Conservation (phyloP, 2,329 filamentous ascomycete genomes). For the Neopestalotiopsis sp. region DNA sequence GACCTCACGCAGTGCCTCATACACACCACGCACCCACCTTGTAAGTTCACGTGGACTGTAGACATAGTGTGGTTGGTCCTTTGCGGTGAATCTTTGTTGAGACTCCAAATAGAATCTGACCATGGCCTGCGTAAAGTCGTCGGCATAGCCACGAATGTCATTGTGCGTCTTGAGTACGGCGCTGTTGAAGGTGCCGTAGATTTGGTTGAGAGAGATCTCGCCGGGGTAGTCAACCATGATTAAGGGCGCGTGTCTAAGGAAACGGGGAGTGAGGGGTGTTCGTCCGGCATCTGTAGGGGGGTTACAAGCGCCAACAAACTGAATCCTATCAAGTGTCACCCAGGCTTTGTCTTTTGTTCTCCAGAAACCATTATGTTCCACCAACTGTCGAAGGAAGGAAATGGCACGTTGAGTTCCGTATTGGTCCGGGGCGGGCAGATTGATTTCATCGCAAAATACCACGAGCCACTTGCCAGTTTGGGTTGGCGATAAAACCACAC, state of each 20-base stretch:
- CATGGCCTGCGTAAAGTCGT: constrained; percentile 95
- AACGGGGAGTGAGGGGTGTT: constrained; percentile 90
- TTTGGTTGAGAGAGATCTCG: constrained; percentile 91
- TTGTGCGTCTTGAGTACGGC: constrained; percentile 97
- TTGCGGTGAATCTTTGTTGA: constrained; percentile 90
- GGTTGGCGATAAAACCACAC: constrained; percentile 91
- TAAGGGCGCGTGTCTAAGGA: constrained; percentile 95
- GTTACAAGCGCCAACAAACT: constrained; percentile 99
- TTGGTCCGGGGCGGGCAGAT: constrained; percentile 94
- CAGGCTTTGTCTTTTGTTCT: constrained; percentile 95
- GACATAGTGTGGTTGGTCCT: constrained; percentile 98
- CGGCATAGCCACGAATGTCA: constrained; percentile 91
- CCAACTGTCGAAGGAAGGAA: constrained; percentile 94
- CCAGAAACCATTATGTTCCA: constrained; percentile 99
- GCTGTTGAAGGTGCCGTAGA: constrained; percentile 97
- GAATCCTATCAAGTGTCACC: constrained; percentile 96
- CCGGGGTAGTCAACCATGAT: constrained; percentile 99
- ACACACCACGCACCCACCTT: constrained; percentile 95
- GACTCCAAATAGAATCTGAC: constrained; percentile 95
- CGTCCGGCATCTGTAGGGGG: constrained; percentile 96
- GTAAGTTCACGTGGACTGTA: constrained; percentile 99
- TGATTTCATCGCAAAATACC: constrained; percentile 99
- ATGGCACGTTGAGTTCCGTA: constrained; percentile 98
- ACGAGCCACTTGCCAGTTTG: constrained; percentile 98
- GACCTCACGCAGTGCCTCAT: constrained; percentile 93